Conservation (phyloP, 2,329 filamentous ascomycete genomes). For the Aureobasidium mangrovei region DNA sequence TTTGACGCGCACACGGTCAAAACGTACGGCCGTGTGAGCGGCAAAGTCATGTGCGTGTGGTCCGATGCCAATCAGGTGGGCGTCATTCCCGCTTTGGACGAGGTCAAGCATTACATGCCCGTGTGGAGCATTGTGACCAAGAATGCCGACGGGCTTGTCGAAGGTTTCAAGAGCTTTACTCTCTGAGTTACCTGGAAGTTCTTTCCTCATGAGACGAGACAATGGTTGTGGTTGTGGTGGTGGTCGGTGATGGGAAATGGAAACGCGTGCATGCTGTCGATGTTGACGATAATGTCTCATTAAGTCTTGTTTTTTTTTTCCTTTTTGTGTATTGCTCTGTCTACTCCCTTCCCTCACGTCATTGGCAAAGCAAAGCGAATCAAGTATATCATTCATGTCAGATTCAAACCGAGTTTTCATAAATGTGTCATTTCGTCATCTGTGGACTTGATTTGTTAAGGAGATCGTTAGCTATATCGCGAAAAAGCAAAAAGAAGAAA, state of each 20-base stretch:
- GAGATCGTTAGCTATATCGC: slow-evolving; percentile 1
- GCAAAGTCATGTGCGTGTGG: slow-evolving; percentile 72
- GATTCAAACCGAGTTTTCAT: neutral
- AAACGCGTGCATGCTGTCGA: slow-evolving; percentile 3
- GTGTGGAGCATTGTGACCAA: slow-evolving; percentile 74
- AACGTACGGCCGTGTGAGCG: slow-evolving; percentile 41
- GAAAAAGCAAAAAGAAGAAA: neutral
- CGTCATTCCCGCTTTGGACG: slow-evolving; percentile 74
- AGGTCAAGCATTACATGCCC: slow-evolving; percentile 67
- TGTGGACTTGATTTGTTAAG: neutral
- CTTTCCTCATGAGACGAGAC: neutral
- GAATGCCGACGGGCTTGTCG: slow-evolving; percentile 66
- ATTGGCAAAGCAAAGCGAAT: neutral
- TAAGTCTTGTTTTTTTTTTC: neutral
- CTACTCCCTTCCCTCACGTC: neutral
- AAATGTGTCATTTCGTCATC: slow-evolving; percentile 6
- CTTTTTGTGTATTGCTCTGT: neutral
- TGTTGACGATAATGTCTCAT: slow-evolving; percentile 11
- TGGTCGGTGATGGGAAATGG: neutral
- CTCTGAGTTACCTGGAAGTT: slow-evolving; percentile 15
- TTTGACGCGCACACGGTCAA: slow-evolving; percentile 11
- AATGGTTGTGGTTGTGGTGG: neutral
- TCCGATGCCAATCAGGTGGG: slow-evolving; percentile 68
- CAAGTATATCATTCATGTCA: neutral
- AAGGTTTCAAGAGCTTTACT: slow-evolving; percentile 63